Evolutionary conservation across 768 basidiomycete genomes (phyloP).

Genomic region (Trametes maxima): DNA sequence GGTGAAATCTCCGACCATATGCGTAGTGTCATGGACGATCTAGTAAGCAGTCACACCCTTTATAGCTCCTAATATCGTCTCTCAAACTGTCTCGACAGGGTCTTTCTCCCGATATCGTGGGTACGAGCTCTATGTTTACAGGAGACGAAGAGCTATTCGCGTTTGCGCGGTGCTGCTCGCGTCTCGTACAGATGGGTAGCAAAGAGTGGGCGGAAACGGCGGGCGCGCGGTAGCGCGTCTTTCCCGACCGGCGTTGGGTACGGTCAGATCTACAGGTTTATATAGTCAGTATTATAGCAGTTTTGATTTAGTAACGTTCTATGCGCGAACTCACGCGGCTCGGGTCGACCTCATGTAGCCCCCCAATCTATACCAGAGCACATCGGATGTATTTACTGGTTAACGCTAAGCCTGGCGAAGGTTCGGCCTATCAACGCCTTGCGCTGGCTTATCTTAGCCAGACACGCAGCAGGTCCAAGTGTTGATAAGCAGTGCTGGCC

Average conservation of each 20-base stretch:
- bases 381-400: no score
- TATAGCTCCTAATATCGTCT: not conserved
- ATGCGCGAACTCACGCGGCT: no score
- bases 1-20: slow-evolving; percentile 75
- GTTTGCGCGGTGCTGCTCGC: slow-evolving; percentile 90
- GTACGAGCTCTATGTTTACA: slow-evolving; percentile 86
- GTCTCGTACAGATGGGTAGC: slow-evolving; percentile 89
- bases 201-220: slow-evolving; percentile 74
- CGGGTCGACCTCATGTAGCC: no score
- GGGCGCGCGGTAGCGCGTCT: slow-evolving; percentile 27
- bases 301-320: no score
- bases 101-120: slow-evolving; percentile 72
- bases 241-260: not conserved
- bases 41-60: slow-evolving; percentile 52
- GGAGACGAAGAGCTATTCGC: slow-evolving; percentile 98
- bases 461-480: no score
- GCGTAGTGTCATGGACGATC: slow-evolving; percentile 93
- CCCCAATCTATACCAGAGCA: no score
- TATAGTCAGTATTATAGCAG: no score
- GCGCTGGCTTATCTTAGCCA: no score
- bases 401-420: no score
- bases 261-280: not conserved
- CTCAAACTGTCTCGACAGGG: slow-evolving; percentile 51
- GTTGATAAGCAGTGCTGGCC: no score
- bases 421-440: no score